Evolutionary conservation across 2,329 filamentous ascomycete species (phyloP), one percentile per base, ranked within the genome.

Genomic region (Colletotrichum noveboracense): DNA sequence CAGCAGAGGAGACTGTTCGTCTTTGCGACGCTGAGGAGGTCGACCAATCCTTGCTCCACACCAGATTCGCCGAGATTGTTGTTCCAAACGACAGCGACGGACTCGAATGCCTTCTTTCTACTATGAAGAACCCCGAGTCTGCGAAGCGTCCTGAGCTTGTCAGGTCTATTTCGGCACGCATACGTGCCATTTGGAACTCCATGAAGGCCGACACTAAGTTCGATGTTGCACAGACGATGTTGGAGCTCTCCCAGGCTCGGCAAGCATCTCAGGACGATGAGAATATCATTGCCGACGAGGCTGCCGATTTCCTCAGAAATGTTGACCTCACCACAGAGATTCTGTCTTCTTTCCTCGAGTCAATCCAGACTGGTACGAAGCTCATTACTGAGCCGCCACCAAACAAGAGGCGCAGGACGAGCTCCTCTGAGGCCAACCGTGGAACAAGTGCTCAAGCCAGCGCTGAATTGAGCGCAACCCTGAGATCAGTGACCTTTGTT

Each of bases 401-500:
- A 3, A 93, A 93, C 78, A 98, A 98, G 87, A 90, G 95, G 77
- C 92, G 95, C 80, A 91, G 95, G 71, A 95, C 92, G 1, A 97
- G 94, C 84, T 92, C 93, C 70, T 93, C 91, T 18, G 94, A 94
- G 78, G 90, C 91, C 78, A 89, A 91, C 71, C 87, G 88, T 70
- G 91, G 90, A 62, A 87, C 92, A 70, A 89, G 90, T 43, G 87
- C 90, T 16, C 91, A 93, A 77, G 90, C 93, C 71, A 91, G 92
- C 38, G 88, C 90, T 8, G 92, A 95, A 80, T 85, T 96, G 34
- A 91, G 91, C 78, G 89, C 90, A 64, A 90, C 93, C 8, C 89
- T 98, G 77, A 92, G 92, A 79, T 94, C 94, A 79, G 91, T 96
- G 70, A 98, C 96, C 0, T 93, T 98, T 81, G 94, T 98, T 13